These are phyloP conservation scores for Flammula alnicola DNA, from an alignment of 1,284 basidiomycete species.

Conservation along the genomic window DNA sequence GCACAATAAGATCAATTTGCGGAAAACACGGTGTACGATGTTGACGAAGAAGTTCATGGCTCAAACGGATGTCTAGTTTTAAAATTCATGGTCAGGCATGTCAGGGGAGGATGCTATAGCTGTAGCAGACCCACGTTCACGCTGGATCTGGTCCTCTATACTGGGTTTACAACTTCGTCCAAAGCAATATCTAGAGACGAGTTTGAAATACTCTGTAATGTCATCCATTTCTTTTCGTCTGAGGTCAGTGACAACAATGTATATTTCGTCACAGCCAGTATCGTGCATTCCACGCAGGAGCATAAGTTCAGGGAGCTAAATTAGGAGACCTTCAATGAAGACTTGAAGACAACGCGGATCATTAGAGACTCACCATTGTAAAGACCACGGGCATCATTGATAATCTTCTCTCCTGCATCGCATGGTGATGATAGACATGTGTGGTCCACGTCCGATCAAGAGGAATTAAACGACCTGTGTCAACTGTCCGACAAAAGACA, in stretches of 20 bases:
- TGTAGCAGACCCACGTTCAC: slow-evolving; percentile 53
- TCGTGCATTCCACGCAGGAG: slow-evolving; percentile 79
- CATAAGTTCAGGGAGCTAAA: slow-evolving; percentile 75
- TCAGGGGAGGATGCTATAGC: not conserved
- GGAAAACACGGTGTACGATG: slow-evolving; percentile 75
- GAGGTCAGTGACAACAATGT: slow-evolving; percentile 75
- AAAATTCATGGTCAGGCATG: slow-evolving; percentile 3
- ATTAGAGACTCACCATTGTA: slow-evolving; percentile 62
- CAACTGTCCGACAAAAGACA: slow-evolving; percentile 74
- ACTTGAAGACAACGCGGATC: slow-evolving; percentile 2
- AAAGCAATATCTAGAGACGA: slow-evolving; percentile 65
- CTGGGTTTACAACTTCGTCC: slow-evolving; percentile 65
- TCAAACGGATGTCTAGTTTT: slow-evolving; percentile 63
- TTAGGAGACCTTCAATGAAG: slow-evolving; percentile 8
- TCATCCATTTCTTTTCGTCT: slow-evolving; percentile 79
- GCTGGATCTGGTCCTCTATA: slow-evolving; percentile 65
- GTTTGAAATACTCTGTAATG: slow-evolving; percentile 74
- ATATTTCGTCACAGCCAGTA: slow-evolving; percentile 73
- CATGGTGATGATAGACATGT: slow-evolving; percentile 74
- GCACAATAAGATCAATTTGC: slow-evolving; percentile 74
- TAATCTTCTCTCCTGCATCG: slow-evolving; percentile 70
- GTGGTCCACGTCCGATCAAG: slow-evolving; percentile 80
- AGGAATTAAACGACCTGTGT: slow-evolving; percentile 73
- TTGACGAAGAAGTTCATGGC: slow-evolving; percentile 65
- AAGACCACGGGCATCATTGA: slow-evolving; percentile 80